Evolutionary conservation across 2,329 filamentous ascomycete species (phyloP).

Genomic region (Aspergillus sp.): DNA sequence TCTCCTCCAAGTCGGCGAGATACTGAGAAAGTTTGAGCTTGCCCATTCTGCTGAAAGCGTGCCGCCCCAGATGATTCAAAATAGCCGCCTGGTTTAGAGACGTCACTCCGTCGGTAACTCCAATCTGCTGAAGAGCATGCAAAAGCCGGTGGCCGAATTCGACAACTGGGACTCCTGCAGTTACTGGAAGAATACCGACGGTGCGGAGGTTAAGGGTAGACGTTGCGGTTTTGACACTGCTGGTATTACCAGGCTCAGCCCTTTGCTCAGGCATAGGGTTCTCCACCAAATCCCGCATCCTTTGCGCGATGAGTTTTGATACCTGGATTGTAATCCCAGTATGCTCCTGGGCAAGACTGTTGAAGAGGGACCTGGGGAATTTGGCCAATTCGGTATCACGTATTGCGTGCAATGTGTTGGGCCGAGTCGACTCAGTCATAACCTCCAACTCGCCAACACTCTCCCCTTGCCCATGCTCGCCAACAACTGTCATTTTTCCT

Average conservation of each 20-base stretch:
- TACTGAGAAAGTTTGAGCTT: conserved; percentile 96
- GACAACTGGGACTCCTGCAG: conserved; percentile 86
- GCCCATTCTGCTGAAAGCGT: conserved; percentile 97
- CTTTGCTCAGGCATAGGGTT: conserved; percentile 71
- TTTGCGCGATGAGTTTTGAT: conserved; percentile 94
- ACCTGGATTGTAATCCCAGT: conserved; percentile 99
- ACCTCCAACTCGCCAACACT: conserved; percentile 97
- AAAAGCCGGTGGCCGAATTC: conserved; percentile 92
- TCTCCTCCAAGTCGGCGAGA: conserved; percentile 93
- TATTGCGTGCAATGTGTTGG: conserved; percentile 91
- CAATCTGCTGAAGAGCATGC: conserved; percentile 86
- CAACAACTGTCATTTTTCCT: conserved; percentile 81
- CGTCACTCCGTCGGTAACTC: conserved; percentile 85
- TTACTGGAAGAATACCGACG: conserved; percentile 88
- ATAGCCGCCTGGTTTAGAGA: conserved; percentile 93
- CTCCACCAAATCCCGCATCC: conserved; percentile 88
- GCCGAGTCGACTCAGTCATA: conserved; percentile 88
- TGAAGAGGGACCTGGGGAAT: conserved; percentile 93
- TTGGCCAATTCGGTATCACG: conserved; percentile 95
- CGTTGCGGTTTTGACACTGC: conserved; percentile 60
- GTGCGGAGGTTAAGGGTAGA: conserved; percentile 93
- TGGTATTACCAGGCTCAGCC: conserved; percentile 64
- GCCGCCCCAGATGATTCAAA: conserved; percentile 88
- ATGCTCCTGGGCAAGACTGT: conserved; percentile 95
- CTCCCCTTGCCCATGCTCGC: conserved; percentile 95